Evolutionary conservation across 1,284 basidiomycete genomes (phyloP).

Genomic region (Thelephora terrestris): DNA sequence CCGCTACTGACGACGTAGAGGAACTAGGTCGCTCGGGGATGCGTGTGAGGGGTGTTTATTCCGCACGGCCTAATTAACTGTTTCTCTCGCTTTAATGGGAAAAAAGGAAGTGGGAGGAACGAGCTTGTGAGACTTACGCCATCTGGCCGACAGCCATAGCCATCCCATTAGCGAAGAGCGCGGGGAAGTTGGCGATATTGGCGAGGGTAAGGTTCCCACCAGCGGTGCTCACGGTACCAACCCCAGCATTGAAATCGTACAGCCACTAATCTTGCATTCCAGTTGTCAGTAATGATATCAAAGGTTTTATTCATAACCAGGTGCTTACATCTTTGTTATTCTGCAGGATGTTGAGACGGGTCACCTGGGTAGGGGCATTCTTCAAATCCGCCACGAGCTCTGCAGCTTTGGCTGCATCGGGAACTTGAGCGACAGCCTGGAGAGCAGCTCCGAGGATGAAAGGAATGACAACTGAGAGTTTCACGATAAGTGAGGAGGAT

Average conservation of each 20-base stretch:
- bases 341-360: constrained; percentile 10
- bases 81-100: not conserved
- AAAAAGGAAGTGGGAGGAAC: not conserved
- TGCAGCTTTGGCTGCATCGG: not conserved
- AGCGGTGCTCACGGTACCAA: constrained; percentile 8
- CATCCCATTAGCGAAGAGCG: constrained; percentile 12
- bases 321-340: constrained; percentile 14
- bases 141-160: constrained; percentile 15
- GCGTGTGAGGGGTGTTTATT: constrained; percentile 22
- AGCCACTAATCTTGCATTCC: constrained; percentile 8
- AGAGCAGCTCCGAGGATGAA: not conserved
- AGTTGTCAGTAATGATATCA: not conserved
- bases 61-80: constrained; percentile 14
- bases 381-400: constrained; percentile 9
- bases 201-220: constrained; percentile 12
- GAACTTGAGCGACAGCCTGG: not conserved
- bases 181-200: constrained; percentile 11
- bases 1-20: constrained; percentile 19
- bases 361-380: constrained; percentile 4
- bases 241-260: constrained; percentile 12
- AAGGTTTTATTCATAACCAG: not conserved
- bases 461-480: not conserved
- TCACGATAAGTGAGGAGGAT: not conserved
- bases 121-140: not conserved
- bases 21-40: constrained; percentile 24